phyloP scores from a whole-genome alignment of 2,329 filamentous ascomycete species.

The Apiospora arundinis region DNA sequence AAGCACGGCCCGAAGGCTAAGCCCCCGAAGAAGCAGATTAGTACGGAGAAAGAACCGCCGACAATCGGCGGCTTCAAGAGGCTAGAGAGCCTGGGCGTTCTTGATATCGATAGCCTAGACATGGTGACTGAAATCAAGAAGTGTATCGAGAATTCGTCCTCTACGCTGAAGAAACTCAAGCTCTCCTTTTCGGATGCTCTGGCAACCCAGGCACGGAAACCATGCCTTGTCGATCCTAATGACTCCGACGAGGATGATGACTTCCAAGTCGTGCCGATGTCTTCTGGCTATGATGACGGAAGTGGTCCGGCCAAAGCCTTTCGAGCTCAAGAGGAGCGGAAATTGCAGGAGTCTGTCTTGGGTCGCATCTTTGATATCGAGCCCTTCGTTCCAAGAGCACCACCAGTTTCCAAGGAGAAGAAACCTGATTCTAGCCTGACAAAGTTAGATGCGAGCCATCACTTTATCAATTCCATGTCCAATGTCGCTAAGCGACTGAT shows the following conservation, averaged over 20 bases:
- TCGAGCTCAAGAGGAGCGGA: slow-evolving; percentile 59
- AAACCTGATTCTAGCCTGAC: slow-evolving; percentile 25
- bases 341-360: slow-evolving; percentile 59
- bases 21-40: slow-evolving; percentile 38
- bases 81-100: slow-evolving; percentile 58
- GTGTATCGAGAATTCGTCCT: slow-evolving; percentile 61
- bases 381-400: slow-evolving; percentile 35
- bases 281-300: slow-evolving; percentile 41
- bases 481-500: slow-evolving; percentile 51
- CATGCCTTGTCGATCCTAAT: slow-evolving; percentile 49
- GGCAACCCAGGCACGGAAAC: slow-evolving; percentile 54
- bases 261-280: slow-evolving; percentile 51
- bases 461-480: slow-evolving; percentile 48
- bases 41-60: slow-evolving; percentile 48
- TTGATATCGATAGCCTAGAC: slow-evolving; percentile 67
- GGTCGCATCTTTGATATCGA: slow-evolving; percentile 60
- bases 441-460: slow-evolving; percentile 26
- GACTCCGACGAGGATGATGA: slow-evolving; percentile 63
- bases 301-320: slow-evolving; percentile 52
- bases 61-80: slow-evolving; percentile 64
- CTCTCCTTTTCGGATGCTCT: slow-evolving; percentile 64
- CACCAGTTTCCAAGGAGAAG: slow-evolving; percentile 35
- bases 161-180: slow-evolving; percentile 60
- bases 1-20: slow-evolving; percentile 46
- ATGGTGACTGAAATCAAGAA: slow-evolving; percentile 60